Conservation (phyloP, 345 rosid species). For the Salix koriyanagi region DNA sequence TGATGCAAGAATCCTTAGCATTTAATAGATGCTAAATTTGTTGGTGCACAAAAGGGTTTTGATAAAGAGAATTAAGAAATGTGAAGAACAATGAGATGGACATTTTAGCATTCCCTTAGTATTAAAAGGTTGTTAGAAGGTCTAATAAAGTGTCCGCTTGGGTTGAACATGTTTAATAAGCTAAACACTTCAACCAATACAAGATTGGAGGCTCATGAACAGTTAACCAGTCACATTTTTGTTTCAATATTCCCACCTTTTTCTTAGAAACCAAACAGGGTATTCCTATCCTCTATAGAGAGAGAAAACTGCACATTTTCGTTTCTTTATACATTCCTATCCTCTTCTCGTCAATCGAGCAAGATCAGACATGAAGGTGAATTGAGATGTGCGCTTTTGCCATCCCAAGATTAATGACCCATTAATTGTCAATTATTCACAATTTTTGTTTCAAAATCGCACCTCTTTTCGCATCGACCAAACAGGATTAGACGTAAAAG, state of each 20-base stretch:
- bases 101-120: too few species aligned
- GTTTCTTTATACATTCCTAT: background rate
- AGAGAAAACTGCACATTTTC: background rate
- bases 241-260: constrained; percentile 1
- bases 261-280: constrained; percentile 6
- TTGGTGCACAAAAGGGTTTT: too few species aligned
- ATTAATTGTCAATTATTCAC: background rate
- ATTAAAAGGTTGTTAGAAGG: too few species aligned
- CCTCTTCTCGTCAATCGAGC: background rate
- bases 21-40: too few species aligned
- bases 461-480: background rate
- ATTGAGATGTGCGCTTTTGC: background rate
- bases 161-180: background rate
- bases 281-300: too few species aligned
- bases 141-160: background rate
- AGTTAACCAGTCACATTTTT: background rate
- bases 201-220: background rate
- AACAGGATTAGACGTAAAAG: background rate
- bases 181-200: background rate
- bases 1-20: too few species aligned
- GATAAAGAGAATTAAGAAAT: too few species aligned
- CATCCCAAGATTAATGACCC: background rate
- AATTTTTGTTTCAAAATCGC: background rate
- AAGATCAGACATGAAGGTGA: background rate
- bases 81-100: too few species aligned